Percentiles rank a stretch among this genome's conserved stretches.
Conservation (phyloP, 1,284 basidiomycete genomes). For the Coriolopsis trogii region DNA sequence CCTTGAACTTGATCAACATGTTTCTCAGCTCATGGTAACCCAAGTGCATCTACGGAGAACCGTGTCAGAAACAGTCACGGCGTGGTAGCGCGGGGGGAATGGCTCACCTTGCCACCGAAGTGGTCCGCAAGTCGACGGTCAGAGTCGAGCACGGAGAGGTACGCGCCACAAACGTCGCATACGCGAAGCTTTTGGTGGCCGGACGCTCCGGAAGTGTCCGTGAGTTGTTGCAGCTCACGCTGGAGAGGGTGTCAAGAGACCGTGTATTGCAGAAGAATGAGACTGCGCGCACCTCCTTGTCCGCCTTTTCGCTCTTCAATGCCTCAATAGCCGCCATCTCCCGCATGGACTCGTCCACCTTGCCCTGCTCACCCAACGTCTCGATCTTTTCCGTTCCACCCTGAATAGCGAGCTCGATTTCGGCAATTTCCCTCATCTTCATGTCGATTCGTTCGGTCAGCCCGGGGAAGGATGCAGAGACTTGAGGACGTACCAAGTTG, state of each 20-base stretch:
- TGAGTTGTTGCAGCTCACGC: slow-evolving; percentile 94
- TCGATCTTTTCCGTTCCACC: slow-evolving; percentile 99
- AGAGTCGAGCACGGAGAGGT: slow-evolving; percentile 96
- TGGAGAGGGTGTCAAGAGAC: slow-evolving; percentile 32
- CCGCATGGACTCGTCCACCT: slow-evolving; percentile 97
- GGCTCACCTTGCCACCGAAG: slow-evolving; percentile 94
- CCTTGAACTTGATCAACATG: slow-evolving; percentile 87
- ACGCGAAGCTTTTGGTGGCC: slow-evolving; percentile 99
- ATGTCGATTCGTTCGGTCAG: background rate
- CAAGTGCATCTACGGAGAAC: slow-evolving; percentile 83
- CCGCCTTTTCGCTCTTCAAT: slow-evolving; percentile 92
- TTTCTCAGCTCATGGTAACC: slow-evolving; percentile 98
- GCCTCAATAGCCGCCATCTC: slow-evolving; percentile 98
- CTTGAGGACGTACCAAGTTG: slow-evolving; percentile 72
- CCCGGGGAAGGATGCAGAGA: background rate
- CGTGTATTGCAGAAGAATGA: background rate
- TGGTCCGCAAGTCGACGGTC: slow-evolving; percentile 99
- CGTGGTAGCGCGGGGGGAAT: background rate
- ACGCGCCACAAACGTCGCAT: slow-evolving; percentile 99
- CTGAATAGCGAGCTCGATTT: slow-evolving; percentile 98
- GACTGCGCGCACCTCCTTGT: slow-evolving; percentile 79
- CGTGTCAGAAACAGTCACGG: slow-evolving; percentile 4
- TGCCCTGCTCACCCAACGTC: slow-evolving; percentile 93
- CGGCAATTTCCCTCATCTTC: slow-evolving; percentile 98
- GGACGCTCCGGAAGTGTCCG: slow-evolving; percentile 97